Base-by-base conservation (phyloP, 345 rosid species). In the Acer negundo region DNA sequence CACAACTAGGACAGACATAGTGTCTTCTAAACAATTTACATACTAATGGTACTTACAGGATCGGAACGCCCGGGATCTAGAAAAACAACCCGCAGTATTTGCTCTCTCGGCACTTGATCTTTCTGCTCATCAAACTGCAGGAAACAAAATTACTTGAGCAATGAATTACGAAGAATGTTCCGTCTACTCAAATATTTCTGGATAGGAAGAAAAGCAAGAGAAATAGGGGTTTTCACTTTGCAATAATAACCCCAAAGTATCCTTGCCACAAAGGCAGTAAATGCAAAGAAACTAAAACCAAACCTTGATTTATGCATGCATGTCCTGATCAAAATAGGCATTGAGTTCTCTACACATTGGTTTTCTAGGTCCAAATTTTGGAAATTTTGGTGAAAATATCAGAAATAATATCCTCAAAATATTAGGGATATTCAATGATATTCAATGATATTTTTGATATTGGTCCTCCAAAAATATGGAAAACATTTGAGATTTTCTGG, bases 91-190 rank as follows among this genome's bases (percentile, higher is more conserved):
- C 88, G 94, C 84, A 94, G 70, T 77, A 97, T 90, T 81, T 92
- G 92, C 83, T 97, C 98, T 61, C 85, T 84, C 7, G 90, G 88
- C 19, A 87, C 91, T 80, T 92, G 92, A 70, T 97, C 99, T 81
- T 89, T 97, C 81, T 87, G 97, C 81, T 97, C 99, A 49, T 97
- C 98, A 86, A 97, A 97, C 99, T 97, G 92, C 70, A 75, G 16
- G 56, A 81, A 22, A 23, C 6, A 76, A 1, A 46, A 35, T 64
- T 61, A 55, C 24, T 63, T 47, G 22, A 76, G 77, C 67, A 23
- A 10, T 40, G 46, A 65, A 10, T 66, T 20, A 26, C 16, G 46
- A 65, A 35, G 46, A 38, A 47, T 12, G 40, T 42, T 51, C 42
- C 42, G 20, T 65, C 23, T 15, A 53, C 58, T 2, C n/a, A 20